Base-by-base conservation (phyloP, 179 eudicot genomes). In the Dionaea muscipula region DNA sequence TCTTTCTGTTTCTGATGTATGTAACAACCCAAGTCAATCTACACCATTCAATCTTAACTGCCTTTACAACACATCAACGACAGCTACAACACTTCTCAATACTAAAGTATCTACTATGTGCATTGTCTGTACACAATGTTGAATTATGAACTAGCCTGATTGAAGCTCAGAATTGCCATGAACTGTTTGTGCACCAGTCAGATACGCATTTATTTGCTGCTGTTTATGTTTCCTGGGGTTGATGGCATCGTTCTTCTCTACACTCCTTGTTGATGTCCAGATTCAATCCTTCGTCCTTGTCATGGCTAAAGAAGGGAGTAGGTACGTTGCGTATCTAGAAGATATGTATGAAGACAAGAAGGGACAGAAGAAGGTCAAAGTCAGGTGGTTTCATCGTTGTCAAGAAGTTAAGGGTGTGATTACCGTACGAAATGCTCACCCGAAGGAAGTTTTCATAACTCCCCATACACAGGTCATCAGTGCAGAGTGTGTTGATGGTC, bases 281-380 rank as follows among this genome's bases (percentile, higher is more conserved):
- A 74, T 71, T 16, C 89, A 89, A 16, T 79, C 96, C 22, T 93
- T 93, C 66, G 95, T 85, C 35, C 89, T 79, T 80, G 95, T 93
- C 60, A 93, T 93, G 99, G 95, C 99, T 47, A 85, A 93, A 64
- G 95, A 89, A 60, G 99, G 78, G 54, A 80, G 60, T 50, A 83
- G 72, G 38, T 78, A 89, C 61, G 79, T 93, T 59, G 99, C 96
- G 47, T 93, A 93, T 55, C 68, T 93, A 55, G 99, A 93, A 68
- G 99, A 89, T 68, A 89, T 89, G 99, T 93, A 93, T 50, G 95
- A 89, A 75, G 99, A 93, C 63, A 81, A 78, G 67, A 93, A 89
- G 64, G 76, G 81, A 53, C 94, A 85, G 66, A 93, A 81, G 79
- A 93, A 93, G 72, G 95, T 93, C 57, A 93, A 81, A 83, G 99